Evolutionary conservation across 169 alveolate species (phyloP).

Genomic region (Eimeria tenella): DNA sequence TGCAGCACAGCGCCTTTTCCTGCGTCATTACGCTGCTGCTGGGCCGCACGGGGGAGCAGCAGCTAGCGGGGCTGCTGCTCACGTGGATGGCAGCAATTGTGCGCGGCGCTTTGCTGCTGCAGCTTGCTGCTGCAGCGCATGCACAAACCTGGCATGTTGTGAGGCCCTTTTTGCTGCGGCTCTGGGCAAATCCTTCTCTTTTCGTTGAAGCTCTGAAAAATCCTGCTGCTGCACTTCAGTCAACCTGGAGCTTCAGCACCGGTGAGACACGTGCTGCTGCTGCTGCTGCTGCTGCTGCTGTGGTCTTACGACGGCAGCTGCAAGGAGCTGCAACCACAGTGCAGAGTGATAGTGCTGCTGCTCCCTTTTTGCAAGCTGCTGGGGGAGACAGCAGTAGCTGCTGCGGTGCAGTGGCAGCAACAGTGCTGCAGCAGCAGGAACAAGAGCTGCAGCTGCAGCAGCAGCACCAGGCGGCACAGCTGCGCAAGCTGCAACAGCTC

Average conservation of each 20-base stretch:
- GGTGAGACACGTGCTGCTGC: slow-evolving; percentile 42
- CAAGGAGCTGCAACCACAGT: neutral
- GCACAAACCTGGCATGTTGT: neutral
- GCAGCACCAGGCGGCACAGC: neutral
- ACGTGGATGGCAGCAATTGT: slow-evolving; percentile 21
- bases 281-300: slow-evolving; percentile 31
- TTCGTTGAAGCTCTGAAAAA: neutral
- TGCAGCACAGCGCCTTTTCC: slow-evolving; percentile 47
- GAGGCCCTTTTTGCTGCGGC: neutral
- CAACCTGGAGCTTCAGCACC: slow-evolving; percentile 42
- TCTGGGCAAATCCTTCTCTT: neutral
- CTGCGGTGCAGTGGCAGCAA: neutral
- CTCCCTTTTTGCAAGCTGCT: neutral
- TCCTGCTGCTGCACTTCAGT: slow-evolving; percentile 39
- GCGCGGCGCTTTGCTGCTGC: slow-evolving; percentile 29
- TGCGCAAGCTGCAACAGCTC: neutral
- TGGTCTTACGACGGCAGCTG: neutral
- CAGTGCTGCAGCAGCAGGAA: neutral
- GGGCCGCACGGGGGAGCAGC: slow-evolving; percentile 36
- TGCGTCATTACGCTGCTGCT: slow-evolving; percentile 7
- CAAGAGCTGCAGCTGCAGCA: neutral
- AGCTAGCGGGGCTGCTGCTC: slow-evolving; percentile 40
- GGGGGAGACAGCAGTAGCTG: neutral
- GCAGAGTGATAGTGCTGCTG: neutral
- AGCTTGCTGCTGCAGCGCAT: slow-evolving; percentile 41